Evolutionary conservation across 2,329 filamentous ascomycete genomes (phyloP), one percentile per base, ranked within the genome.

Genomic region (Phoma sp.): DNA sequence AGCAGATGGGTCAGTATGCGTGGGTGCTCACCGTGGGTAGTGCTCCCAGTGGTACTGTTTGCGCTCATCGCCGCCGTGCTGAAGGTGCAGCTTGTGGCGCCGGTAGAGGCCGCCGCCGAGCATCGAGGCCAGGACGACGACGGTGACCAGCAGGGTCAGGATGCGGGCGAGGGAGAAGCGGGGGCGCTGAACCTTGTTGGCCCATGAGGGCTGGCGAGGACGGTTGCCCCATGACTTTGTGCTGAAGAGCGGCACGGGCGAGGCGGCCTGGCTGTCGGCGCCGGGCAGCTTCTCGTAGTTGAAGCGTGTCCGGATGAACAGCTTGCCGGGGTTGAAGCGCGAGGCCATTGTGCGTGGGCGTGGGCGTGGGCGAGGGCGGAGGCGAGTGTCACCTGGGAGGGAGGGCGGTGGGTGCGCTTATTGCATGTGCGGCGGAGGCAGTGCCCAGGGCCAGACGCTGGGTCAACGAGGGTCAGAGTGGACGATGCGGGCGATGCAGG

Each of bases 231-330:
- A 74, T 61, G 69, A 73, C 61, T 75, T 74, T 57, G 67, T 66
- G 64, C 68, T 66, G 65, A 72, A 76, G 65, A 74, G 71, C 51
- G 75, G 74, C 43, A 74, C 69, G 15, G 75, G 74, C 36, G 74
- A 76, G n/a, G 68, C 66, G 60, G 62, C 65, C 67, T 76, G 74
- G 67, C 71, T 76, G 54, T 78, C 77, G 58, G 65, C 70, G 57
- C 70, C 73, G 41, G 78, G 78, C 51, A 81, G 63, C 65, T 76
- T 76, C 62, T 81, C 78, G 70, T 81, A 81, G 56, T 73, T 73
- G 72, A 79, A 77, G 67, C 71, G 73, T 52, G 74, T 74, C 55
- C 73, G 69, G 52, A 76, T 71, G 62, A 80, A 74, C 61, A 80
- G 68, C 58, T 78, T 78, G 57, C 78, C 70, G 22, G 79, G 78